phyloP scores from a whole-genome alignment of 164 flowering plant species.

The Stephania cephalantha region DNA sequence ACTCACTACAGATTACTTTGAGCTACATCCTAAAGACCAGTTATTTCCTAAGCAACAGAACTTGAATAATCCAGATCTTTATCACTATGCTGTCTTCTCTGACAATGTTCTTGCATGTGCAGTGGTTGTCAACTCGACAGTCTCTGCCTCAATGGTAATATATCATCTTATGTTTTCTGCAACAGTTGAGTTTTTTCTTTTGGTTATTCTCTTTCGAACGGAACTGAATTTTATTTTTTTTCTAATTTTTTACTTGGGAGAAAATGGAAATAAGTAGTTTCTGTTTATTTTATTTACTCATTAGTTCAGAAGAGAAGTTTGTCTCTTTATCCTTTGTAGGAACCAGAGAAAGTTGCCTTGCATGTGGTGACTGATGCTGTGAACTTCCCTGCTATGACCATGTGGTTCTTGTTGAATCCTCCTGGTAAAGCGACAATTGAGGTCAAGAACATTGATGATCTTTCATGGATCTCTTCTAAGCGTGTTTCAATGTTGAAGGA shows the following conservation, averaged over 20 bases:
- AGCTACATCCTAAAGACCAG: conserved; percentile 50
- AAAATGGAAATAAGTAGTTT: background rate
- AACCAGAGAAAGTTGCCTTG: conserved; percentile 65
- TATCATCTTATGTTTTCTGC: background rate
- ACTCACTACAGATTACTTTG: conserved; percentile 76
- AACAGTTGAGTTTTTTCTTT: background rate
- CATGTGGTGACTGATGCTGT: conserved; percentile 90
- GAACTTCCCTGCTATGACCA: conserved; percentile 67
- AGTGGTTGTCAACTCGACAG: conserved; percentile 80
- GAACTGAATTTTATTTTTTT: background rate
- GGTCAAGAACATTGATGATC: conserved; percentile 44
- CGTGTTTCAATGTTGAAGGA: conserved; percentile 30
- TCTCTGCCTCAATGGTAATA: conserved; percentile 60
- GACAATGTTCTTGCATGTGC: conserved; percentile 91
- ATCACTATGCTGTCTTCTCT: conserved; percentile 83
- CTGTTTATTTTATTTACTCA: background rate
- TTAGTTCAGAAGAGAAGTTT: background rate
- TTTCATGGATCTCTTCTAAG: conserved; percentile 38
- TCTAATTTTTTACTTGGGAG: background rate
- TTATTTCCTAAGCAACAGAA: conserved; percentile 43
- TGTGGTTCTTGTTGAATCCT: conserved; percentile 88
- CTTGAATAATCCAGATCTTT: conserved; percentile 40
- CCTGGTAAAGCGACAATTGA: conserved; percentile 67
- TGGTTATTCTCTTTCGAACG: background rate
- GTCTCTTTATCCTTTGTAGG: conserved; percentile 37